Conservation (phyloP, 805 yeast genomes). For the Kodamaea jinghongensis region DNA sequence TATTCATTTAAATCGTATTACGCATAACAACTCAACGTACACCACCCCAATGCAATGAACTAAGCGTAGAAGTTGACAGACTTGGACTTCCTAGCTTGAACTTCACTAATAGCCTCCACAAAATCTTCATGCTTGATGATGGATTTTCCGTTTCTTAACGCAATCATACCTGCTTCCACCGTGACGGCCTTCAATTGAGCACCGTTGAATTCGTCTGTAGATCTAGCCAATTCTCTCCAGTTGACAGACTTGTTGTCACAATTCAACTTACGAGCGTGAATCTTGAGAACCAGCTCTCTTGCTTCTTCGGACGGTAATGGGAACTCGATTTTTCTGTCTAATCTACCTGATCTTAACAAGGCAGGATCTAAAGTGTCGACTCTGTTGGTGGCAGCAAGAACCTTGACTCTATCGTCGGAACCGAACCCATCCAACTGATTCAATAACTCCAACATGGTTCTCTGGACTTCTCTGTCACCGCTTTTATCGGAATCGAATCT, state of each 20-base stretch:
- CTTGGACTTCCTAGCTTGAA: slow-evolving; percentile 94
- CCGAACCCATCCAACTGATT: slow-evolving; percentile 86
- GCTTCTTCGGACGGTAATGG: slow-evolving; percentile 98
- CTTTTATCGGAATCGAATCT: slow-evolving; percentile 45
- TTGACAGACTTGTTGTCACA: slow-evolving; percentile 81
- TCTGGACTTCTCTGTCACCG: slow-evolving; percentile 47
- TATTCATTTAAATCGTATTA: no score
- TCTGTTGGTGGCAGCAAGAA: slow-evolving; percentile 96
- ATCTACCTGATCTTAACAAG: slow-evolving; percentile 94
- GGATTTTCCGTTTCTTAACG: slow-evolving; percentile 89
- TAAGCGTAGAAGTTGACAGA: slow-evolving; percentile 95
- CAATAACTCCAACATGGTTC: slow-evolving; percentile 49
- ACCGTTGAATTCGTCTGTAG: slow-evolving; percentile 98
- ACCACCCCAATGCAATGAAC: slow-evolving; percentile 9
- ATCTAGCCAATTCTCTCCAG: slow-evolving; percentile 97
- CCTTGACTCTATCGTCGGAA: slow-evolving; percentile 95
- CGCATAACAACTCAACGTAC: background rate
- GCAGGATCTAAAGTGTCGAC: slow-evolving; percentile 99
- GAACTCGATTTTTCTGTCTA: slow-evolving; percentile 97
- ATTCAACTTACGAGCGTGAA: slow-evolving; percentile 96
- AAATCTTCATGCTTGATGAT: slow-evolving; percentile 95
- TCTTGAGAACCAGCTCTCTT: slow-evolving; percentile 92
- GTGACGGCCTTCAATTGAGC: slow-evolving; percentile 98
- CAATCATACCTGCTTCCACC: slow-evolving; percentile 99
- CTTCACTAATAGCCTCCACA: slow-evolving; percentile 97